Percentiles rank a stretch among this genome's conserved stretches.
These are phyloP conservation scores for Beauveria sp. DNA, from an alignment of 2,329 filamentous ascomycete genomes.

Conservation along the genomic window DNA sequence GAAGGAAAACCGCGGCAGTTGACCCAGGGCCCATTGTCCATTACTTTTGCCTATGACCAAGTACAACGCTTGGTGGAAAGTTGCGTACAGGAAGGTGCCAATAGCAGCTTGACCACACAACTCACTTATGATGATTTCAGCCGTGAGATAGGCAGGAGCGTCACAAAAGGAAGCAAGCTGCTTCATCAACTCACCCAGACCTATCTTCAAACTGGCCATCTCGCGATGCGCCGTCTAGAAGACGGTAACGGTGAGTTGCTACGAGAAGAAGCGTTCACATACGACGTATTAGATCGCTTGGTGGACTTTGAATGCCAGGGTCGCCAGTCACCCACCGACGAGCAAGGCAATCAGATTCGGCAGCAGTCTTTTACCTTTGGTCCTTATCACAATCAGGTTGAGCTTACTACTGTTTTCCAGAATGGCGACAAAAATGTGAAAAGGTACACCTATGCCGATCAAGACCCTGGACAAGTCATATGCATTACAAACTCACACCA, in stretches of 20 bases:
- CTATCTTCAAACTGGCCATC: neutral
- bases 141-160: neutral
- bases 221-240: neutral
- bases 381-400: neutral
- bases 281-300: neutral
- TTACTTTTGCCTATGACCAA: neutral
- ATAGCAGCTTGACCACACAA: neutral
- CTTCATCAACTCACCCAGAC: too few relatives aligned
- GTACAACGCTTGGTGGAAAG: neutral
- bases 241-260: neutral
- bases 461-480: neutral
- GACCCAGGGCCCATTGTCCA: neutral
- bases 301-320: neutral
- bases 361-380: neutral
- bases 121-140: neutral
- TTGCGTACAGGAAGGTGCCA: neutral
- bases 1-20: neutral
- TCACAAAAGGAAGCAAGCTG: neutral
- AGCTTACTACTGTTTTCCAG: neutral
- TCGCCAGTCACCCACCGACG: neutral
- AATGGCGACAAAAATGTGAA: neutral
- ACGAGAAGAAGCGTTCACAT: neutral
- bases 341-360: neutral
- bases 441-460: neutral
- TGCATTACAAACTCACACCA: neutral